phyloP scores from a whole-genome alignment of 2,329 filamentous ascomycete species.

The Hortaea werneckii region DNA sequence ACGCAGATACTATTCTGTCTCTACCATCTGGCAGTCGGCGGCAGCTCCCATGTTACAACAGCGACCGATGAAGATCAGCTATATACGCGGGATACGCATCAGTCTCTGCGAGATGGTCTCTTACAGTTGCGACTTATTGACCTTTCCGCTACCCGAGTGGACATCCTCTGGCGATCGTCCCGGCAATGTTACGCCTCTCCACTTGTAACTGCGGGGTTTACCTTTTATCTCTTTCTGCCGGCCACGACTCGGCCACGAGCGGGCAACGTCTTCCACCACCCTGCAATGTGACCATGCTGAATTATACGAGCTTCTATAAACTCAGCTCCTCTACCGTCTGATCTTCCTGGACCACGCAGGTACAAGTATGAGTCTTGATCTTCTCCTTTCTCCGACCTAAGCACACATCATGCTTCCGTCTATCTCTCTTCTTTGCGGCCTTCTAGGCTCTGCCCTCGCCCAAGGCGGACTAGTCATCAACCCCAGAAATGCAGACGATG shows the following conservation, averaged over 20 bases:
- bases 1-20: too few relatives aligned
- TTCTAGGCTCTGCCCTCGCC: slow-evolving; percentile 8
- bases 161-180: neutral
- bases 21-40: too few relatives aligned
- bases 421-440: slow-evolving; percentile 3
- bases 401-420: neutral
- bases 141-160: too few relatives aligned
- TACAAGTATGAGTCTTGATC: neutral
- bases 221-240: neutral
- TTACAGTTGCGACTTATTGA: too few relatives aligned
- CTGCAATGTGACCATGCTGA: neutral
- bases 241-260: neutral
- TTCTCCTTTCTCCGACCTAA: neutral
- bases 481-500: slow-evolving; percentile 18
- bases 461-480: slow-evolving; percentile 21
- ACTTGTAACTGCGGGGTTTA: neutral
- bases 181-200: neutral
- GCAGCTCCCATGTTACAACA: too few relatives aligned
- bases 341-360: neutral
- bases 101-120: too few relatives aligned
- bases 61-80: too few relatives aligned
- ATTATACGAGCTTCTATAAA: neutral
- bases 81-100: too few relatives aligned
- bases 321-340: neutral
- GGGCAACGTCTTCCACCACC: neutral